phyloP scores from a whole-genome alignment of 2,329 filamentous ascomycete genomes.

The Verticillium klebahnii region DNA sequence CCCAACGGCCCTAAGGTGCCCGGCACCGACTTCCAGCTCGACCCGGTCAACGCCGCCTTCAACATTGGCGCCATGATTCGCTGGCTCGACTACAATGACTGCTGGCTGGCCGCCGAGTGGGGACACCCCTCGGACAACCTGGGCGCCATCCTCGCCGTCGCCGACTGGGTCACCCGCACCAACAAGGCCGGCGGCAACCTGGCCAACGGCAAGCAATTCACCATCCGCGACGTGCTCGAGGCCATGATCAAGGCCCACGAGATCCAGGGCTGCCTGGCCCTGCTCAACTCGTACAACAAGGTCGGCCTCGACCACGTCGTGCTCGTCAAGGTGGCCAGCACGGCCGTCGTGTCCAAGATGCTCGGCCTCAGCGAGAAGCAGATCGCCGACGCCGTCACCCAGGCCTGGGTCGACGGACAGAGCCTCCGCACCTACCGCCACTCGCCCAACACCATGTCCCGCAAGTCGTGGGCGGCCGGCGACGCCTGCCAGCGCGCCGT shows the following conservation, averaged over 20 bases:
- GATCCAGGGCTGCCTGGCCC: slow-evolving; percentile 93
- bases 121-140: slow-evolving; percentile 98
- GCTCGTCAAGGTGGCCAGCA: slow-evolving; percentile 93
- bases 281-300: slow-evolving; percentile 99
- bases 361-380: slow-evolving; percentile 84
- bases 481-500: slow-evolving; percentile 96
- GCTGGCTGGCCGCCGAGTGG: slow-evolving; percentile 98
- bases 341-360: slow-evolving; percentile 93
- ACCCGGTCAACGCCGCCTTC: slow-evolving; percentile 93
- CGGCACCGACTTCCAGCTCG: slow-evolving; percentile 89
- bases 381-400: slow-evolving; percentile 91
- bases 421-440: slow-evolving; percentile 95
- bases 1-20: slow-evolving; percentile 89
- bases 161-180: slow-evolving; percentile 96
- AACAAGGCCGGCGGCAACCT: slow-evolving; percentile 72
- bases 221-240: slow-evolving; percentile 85
- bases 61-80: slow-evolving; percentile 99
- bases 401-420: slow-evolving; percentile 97
- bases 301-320: slow-evolving; percentile 97
- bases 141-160: slow-evolving; percentile 91
- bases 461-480: slow-evolving; percentile 98
- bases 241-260: slow-evolving; percentile 99
- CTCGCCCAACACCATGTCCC: slow-evolving; percentile 98
- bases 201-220: slow-evolving; percentile 83
- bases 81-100: slow-evolving; percentile 99